Base-by-base conservation (phyloP, 768 basidiomycete species). In the Trametes punicea region DNA sequence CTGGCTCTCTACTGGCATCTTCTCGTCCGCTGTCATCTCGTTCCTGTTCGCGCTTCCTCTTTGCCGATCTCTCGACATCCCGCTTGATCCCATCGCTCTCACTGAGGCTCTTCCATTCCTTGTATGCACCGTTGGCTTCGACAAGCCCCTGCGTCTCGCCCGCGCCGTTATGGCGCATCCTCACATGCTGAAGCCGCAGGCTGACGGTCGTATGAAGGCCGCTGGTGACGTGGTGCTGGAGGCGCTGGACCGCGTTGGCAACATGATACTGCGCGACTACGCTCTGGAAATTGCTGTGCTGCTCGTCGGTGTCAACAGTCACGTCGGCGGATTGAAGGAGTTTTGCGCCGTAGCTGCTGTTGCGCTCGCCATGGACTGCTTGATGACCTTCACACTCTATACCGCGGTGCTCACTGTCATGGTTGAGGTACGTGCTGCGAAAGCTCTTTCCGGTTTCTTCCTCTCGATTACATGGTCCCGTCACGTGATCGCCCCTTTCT, bases 51-150 rank as follows among this genome's bases (percentile, higher is more conserved):
- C 92, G 11, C 80, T 98, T 6, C 88, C 96, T 13, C 68, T 85
- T 36, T 83, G 87, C 18, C 80, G 87, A 49, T 85, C 85, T 11
- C 77, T 98, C 55, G 78, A 80, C 63, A 92, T 99, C 56, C 88
- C 86, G 18, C 86, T 99, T 63, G 95, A 98, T 69, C 93, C 93
- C 1, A 87, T 98, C 50, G 87, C 87, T 9, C 79, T 99, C 47
- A 93, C 91, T 9, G 97, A 99, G 70, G 96, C 97, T 0, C 81
- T 99, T 0, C 97, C 97, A 0, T 98, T 98, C 84, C 77, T 98
- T 45, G 95, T 99, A 31, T 96, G 96, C 71, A 97, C 94, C 1
- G 85, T 99, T 57, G 96, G 96, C 6, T 99, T 98, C 70, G 97
- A 99, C 73, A 98, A 99, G 70, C 96, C 95, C 0, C 85, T 96